Conservation (phyloP, 2,329 filamentous ascomycete species). For the Penicillium sp. region DNA sequence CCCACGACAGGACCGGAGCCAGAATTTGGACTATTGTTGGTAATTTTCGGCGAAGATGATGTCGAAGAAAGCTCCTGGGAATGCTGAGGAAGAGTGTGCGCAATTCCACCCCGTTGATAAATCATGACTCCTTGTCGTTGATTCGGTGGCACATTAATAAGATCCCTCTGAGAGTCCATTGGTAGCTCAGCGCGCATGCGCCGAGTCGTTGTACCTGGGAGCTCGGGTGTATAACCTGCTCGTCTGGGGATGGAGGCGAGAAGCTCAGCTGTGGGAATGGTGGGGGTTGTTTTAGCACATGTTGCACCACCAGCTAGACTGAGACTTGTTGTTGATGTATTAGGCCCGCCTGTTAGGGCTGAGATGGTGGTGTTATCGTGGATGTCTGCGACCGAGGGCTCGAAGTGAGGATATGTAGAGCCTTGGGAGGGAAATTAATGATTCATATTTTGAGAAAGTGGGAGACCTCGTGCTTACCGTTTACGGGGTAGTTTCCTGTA, state of each 20-base stretch:
- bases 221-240: constrained; percentile 20
- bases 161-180: constrained; percentile 22
- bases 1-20: neutral
- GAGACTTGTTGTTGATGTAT: neutral
- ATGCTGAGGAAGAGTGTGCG: neutral
- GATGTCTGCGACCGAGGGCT: neutral
- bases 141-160: constrained; percentile 27
- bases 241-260: neutral
- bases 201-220: constrained; percentile 31
- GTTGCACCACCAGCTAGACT: neutral
- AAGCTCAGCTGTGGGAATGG: constrained; percentile 1
- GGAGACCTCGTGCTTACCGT: neutral
- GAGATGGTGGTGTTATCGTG: neutral
- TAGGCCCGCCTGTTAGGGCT: neutral
- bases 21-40: neutral
- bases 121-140: constrained; percentile 5
- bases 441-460: neutral
- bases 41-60: neutral
- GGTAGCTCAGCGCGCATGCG: constrained; percentile 28
- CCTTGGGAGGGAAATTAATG: neutral
- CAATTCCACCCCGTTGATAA: neutral
- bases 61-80: neutral
- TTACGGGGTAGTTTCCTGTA: neutral
- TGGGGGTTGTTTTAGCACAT: neutral
- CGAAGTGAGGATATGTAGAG: neutral